Base-by-base conservation (phyloP, 2,329 filamentous ascomycete species). In the Sporothrix phasma region DNA sequence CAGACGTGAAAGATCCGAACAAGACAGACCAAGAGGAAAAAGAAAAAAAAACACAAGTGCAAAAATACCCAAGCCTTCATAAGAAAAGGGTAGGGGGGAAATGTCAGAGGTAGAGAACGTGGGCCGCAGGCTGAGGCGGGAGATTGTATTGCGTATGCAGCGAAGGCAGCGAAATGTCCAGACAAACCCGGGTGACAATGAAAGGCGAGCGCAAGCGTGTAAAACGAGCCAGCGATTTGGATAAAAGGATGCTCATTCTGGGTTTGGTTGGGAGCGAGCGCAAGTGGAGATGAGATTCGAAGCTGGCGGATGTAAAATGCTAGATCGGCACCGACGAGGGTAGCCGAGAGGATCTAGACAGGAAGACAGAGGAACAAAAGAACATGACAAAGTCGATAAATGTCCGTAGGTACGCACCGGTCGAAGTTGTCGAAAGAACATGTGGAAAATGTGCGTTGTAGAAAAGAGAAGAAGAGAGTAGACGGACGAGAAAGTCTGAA, bases 141-240 rank as follows among this genome's bases (percentile, higher is more conserved):
- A 61, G 31, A 62, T 43, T 29, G 61, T 19, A 29, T 63, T 63
- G 62, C 62, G 62, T 63, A 59, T 41, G 62, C 62, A 41, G 22
- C 39, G 51, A 59, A 63, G 62, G 62, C 62, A 63, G 43, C 62
- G 45, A 62, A 46, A 62, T 62, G 46, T 53, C 46, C 34, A 51
- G 39, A 54, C 37, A 31, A 37, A 13, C 46, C 54, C 41, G 34
- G 34, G 43, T 29, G 3, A 15, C 22, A 2, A 10, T 15, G 46
- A 53, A 34, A 34, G 26, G 47, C 47, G 37, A 19, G 43, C 31
- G 47, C 45, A 17, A 39, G 22, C 41, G 29, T 13, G 31, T 22
- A 26, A 51, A 24, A 31, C 17, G 47, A 51, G 47, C 26, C 6
- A 26, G 34, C 34, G 5, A 24, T 37, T 39, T 37, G 53, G 34